These are phyloP conservation scores for Coemansia sp. DNA, from an alignment of 192 early-diverging fungal species.

Conservation along the genomic window DNA sequence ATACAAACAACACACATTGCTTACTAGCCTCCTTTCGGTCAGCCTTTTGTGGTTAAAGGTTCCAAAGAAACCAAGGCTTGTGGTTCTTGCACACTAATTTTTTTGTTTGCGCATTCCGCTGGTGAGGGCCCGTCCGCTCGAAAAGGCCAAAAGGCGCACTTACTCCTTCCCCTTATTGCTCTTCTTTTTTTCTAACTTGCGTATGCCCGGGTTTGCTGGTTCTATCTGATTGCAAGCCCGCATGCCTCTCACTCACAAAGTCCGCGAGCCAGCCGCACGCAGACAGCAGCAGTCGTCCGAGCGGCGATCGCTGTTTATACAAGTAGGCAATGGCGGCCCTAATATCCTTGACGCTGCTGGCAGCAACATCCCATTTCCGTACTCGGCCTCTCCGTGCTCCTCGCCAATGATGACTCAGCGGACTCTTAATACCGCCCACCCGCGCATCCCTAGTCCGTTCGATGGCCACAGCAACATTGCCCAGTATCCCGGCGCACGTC, in stretches of 20 bases:
- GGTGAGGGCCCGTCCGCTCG: too few relatives aligned
- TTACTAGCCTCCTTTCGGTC: background rate
- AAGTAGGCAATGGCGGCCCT: background rate
- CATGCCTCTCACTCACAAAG: background rate
- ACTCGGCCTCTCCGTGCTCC: slow-evolving; percentile 6
- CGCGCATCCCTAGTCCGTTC: background rate
- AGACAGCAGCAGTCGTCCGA: background rate
- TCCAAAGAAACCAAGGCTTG: too few relatives aligned
- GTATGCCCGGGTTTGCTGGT: background rate
- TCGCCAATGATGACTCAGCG: slow-evolving; percentile 7
- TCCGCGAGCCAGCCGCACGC: background rate
- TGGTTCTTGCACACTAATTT: too few relatives aligned
- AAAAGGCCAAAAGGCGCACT: background rate
- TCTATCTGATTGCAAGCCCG: background rate
- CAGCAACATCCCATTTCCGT: slow-evolving; percentile 7
- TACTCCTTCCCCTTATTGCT: background rate
- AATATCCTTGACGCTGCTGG: background rate
- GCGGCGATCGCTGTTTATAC: background rate
- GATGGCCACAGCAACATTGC: background rate
- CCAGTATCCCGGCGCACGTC: background rate
- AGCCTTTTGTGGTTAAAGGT: too few relatives aligned
- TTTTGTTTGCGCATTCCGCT: too few relatives aligned
- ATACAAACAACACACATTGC: background rate
- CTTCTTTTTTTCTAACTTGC: background rate
- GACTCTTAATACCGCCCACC: background rate